These are phyloP conservation scores for Phaeodactylum tricornutum DNA, from an alignment of 108 stramenopile species.

Conservation along the genomic window DNA sequence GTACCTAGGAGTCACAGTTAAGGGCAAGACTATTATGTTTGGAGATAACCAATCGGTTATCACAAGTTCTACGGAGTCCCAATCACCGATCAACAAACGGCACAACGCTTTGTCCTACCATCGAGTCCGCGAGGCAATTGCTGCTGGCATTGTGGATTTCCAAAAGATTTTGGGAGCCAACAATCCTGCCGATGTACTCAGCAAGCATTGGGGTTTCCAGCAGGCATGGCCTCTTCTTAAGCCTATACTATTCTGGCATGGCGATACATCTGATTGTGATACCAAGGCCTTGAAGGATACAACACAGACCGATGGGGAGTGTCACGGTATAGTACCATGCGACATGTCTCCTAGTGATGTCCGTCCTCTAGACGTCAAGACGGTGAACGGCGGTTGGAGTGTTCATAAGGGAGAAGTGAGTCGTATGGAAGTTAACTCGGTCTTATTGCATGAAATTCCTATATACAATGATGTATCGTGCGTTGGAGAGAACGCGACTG, in stretches of 20 bases:
- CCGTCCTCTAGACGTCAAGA: too few relatives aligned
- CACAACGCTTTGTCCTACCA: constrained; percentile 14
- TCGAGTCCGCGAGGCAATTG: constrained; percentile 14
- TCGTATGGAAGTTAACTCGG: too few relatives aligned
- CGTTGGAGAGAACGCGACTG: too few relatives aligned
- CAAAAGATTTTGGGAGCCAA: constrained; percentile 2
- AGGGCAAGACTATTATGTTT: constrained; percentile 19
- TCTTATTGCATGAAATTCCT: too few relatives aligned
- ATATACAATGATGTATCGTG: too few relatives aligned
- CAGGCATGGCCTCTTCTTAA: not conserved
- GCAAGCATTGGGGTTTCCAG: constrained; percentile 5
- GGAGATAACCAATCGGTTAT: constrained; percentile 30
- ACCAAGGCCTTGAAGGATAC: not conserved
- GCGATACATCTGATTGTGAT: not conserved
- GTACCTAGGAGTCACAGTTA: constrained; percentile 16
- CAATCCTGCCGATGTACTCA: constrained; percentile 13
- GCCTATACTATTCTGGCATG: not conserved
- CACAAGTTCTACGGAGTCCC: constrained; percentile 4
- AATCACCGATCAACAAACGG: constrained; percentile 7
- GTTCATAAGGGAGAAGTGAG: too few relatives aligned
- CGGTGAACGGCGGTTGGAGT: too few relatives aligned
- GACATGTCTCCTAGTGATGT: too few relatives aligned
- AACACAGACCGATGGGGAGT: too few relatives aligned
- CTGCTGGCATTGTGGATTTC: constrained; percentile 4
- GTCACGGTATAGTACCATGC: too few relatives aligned